Evolutionary conservation across 192 early-diverging fungal genomes (phyloP).

Genomic region (Coemansia sp.): DNA sequence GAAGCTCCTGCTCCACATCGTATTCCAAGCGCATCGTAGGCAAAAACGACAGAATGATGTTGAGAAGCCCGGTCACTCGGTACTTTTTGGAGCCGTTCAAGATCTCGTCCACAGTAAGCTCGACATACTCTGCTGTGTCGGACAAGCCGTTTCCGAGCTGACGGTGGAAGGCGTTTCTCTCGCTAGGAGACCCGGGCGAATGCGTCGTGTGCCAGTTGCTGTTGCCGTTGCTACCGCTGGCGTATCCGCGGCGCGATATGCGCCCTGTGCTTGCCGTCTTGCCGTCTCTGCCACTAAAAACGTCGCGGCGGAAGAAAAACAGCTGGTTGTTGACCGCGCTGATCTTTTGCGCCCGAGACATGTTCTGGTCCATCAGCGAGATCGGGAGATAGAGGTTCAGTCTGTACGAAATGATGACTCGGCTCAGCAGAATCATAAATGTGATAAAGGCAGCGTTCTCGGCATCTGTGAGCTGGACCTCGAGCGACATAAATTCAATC

Average conservation of each 20-base stretch:
- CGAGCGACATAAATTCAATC: conserved; percentile 95
- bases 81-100: conserved; percentile 80
- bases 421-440: conserved; percentile 92
- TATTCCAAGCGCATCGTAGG: conserved; percentile 72
- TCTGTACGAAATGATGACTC: conserved; percentile 80
- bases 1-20: conserved; percentile 69
- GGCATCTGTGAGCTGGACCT: conserved; percentile 93
- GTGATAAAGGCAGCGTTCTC: conserved; percentile 95
- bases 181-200: background rate
- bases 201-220: conserved; percentile 15
- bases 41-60: conserved; percentile 79
- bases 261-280: conserved; percentile 35
- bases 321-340: conserved; percentile 76
- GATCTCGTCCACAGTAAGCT: conserved; percentile 89
- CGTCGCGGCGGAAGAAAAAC: conserved; percentile 88
- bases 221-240: background rate
- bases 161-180: conserved; percentile 3
- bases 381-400: conserved; percentile 97
- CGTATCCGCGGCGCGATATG: conserved; percentile 33
- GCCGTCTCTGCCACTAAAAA: conserved; percentile 60
- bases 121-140: conserved; percentile 63
- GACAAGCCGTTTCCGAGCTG: conserved; percentile 10
- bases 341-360: conserved; percentile 78
- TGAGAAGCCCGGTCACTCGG: conserved; percentile 74
- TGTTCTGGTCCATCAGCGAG: conserved; percentile 93